Evolutionary conservation across 305 asterid genomes (phyloP), one percentile per base, ranked within the genome.

Genomic region (Salvia sclarea): DNA sequence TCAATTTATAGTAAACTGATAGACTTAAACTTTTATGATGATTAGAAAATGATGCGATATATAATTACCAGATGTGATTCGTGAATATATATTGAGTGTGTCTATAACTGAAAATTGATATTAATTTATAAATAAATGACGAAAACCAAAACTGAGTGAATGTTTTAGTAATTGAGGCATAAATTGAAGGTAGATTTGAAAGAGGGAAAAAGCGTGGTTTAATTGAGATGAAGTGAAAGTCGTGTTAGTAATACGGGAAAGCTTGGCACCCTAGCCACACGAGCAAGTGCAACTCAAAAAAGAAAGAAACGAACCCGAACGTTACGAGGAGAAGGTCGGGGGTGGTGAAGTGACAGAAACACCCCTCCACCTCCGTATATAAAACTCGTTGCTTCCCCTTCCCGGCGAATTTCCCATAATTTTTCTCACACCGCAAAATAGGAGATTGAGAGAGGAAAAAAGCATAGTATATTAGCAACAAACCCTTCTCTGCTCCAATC

Each of bases 321-420:
- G 82, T 61, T 66, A 70, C 48, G 49, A 41, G 61, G 44, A 17
- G 37, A 11, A 12, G 35, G 24, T 24, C 17, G 4, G 58, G 1
- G 3, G 18, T 0, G 10, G 7, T 6, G 20, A 64, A 79, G 58
- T 11, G 72, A 33, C 80, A 28, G 24, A 63, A 70, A 3, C 4
- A 45, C 61, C 84, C 79, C 63, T 68, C 74, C 76, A 74, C 72
- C 83, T 69, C 73, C 71, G 73, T 78, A 57, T 78, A 78, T 54
- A 81, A 75, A 16, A 22, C 22, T 20, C 44, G 61, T 64, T 66
- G 57, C 33, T 76, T 58, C 73, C 53, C 53, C 76, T 73, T 76
- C 86, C 82, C 83, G 86, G 81, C 83, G 82, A 70, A 73, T 81
- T 71, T 78, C 76, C 78, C 79, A 75, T 76, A 73, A 70, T 47